Evolutionary conservation across 2,329 filamentous ascomycete genomes (phyloP).

Genomic region (Diaporthe longicolla): DNA sequence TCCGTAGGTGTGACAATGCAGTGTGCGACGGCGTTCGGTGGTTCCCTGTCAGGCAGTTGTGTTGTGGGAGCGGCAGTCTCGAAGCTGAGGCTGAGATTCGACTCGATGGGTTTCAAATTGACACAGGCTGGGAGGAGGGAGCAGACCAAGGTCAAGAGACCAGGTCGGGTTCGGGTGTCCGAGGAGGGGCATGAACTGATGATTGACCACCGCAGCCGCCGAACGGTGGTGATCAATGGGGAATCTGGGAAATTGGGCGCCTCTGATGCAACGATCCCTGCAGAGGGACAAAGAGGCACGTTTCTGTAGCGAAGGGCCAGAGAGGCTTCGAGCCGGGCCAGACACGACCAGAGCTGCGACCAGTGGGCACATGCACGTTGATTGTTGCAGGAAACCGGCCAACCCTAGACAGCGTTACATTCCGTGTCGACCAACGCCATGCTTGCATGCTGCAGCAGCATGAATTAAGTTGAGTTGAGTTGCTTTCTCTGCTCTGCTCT

Average conservation of each 20-base stretch:
- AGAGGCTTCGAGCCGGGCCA: neutral
- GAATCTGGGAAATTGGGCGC: constrained; percentile 32
- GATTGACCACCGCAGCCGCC: constrained; percentile 31
- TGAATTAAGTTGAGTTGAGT: too few species aligned
- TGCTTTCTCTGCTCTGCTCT: too few species aligned
- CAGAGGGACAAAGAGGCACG: neutral
- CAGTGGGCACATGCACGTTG: constrained; percentile 27
- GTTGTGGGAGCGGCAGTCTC: constrained; percentile 26
- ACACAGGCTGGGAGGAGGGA: constrained; percentile 6
- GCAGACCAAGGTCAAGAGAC: neutral
- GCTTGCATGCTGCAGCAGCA: constrained; percentile 24
- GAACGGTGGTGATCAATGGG: constrained; percentile 25
- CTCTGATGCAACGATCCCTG: constrained; percentile 23
- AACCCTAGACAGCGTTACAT: constrained; percentile 27
- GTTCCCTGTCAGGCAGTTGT: neutral
- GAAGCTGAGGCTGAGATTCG: constrained; percentile 30
- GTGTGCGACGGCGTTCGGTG: constrained; percentile 6
- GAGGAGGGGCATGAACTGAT: constrained; percentile 24
- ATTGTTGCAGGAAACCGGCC: constrained; percentile 16
- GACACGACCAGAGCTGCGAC: constrained; percentile 11
- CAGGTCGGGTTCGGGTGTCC: constrained; percentile 4
- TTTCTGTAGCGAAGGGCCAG: neutral
- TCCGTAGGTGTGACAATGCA: constrained; percentile 20
- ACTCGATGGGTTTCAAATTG: constrained; percentile 23
- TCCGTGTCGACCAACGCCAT: constrained; percentile 31